Percentiles rank a stretch among this genome's conserved stretches.
Conservation (phyloP, 2,329 filamentous ascomycete genomes). For the Geoglossum cookeanum region DNA sequence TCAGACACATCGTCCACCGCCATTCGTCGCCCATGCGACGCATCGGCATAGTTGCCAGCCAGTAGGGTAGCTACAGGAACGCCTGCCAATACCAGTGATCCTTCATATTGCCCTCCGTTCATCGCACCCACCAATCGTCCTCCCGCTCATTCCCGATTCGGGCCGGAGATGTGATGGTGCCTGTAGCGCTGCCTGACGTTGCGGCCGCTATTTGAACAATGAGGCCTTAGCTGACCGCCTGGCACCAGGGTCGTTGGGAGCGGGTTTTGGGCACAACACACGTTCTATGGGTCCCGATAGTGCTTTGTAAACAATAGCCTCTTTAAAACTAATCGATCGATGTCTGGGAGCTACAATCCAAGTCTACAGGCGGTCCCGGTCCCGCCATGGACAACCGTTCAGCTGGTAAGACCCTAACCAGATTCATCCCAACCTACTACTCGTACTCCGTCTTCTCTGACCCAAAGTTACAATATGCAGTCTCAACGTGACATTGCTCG, state of each 20-base stretch:
- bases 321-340: not conserved
- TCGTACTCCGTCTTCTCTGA: not conserved
- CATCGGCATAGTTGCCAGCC: too few relatives aligned
- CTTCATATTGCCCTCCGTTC: too few relatives aligned
- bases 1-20: too few relatives aligned
- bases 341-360: slow-evolving; percentile 8
- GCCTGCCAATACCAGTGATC: too few relatives aligned
- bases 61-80: too few relatives aligned
- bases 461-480: slow-evolving; percentile 17
- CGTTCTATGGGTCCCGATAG: not conserved
- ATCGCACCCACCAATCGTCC: too few relatives aligned
- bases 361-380: slow-evolving; percentile 6
- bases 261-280: not conserved
- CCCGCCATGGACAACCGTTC: slow-evolving; percentile 9
- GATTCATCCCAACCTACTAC: not conserved
- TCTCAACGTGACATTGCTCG: slow-evolving; percentile 42
- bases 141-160: not conserved
- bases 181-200: too few relatives aligned
- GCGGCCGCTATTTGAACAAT: too few relatives aligned
- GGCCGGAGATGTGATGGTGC: not conserved
- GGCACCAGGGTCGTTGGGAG: not conserved
- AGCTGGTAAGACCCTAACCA: slow-evolving; percentile 7
- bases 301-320: not conserved
- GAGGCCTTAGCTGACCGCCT: too few relatives aligned
- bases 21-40: too few relatives aligned